phyloP scores from a whole-genome alignment of 495 filamentous ascomycete species.

The Penicillium salamii region DNA sequence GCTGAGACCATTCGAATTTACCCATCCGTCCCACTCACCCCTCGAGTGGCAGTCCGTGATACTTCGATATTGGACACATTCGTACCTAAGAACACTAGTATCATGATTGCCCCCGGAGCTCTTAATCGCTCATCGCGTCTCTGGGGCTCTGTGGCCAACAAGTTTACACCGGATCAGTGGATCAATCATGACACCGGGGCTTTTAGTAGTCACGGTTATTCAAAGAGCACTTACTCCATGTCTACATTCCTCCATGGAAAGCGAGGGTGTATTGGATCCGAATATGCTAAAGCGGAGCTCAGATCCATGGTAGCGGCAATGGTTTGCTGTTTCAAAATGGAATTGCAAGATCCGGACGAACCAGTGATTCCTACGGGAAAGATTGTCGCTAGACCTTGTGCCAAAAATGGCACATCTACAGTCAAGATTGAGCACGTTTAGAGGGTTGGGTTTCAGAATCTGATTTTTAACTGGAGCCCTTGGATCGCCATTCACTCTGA shows the following conservation, averaged over 20 bases:
- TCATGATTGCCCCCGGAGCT: constrained; percentile 46
- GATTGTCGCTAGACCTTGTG: too few species aligned
- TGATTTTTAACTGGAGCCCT: too few species aligned
- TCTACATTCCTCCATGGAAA: constrained; percentile 76
- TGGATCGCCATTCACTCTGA: too few species aligned
- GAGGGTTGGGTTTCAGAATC: too few species aligned
- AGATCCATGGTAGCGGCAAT: constrained; percentile 67
- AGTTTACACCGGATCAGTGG: constrained; percentile 79
- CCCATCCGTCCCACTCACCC: constrained; percentile 51
- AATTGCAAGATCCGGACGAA: neutral
- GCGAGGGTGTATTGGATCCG: constrained; percentile 66
- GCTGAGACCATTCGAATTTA: constrained; percentile 51
- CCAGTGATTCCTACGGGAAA: neutral
- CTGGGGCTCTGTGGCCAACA: constrained; percentile 73
- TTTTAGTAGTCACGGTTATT: constrained; percentile 35
- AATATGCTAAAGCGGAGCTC: constrained; percentile 75
- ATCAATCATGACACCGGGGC: constrained; percentile 33
- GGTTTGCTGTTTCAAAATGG: constrained; percentile 62
- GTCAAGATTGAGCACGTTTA: too few species aligned
- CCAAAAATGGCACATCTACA: too few species aligned
- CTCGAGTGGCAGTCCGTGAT: constrained; percentile 54
- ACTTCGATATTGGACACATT: constrained; percentile 52
- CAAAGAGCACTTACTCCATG: constrained; percentile 62
- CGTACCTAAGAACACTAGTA: constrained; percentile 48
- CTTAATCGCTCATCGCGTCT: constrained; percentile 67